phyloP scores from a whole-genome alignment of 2,329 filamentous ascomycete species.

The Emmonsiellopsis sp. region DNA sequence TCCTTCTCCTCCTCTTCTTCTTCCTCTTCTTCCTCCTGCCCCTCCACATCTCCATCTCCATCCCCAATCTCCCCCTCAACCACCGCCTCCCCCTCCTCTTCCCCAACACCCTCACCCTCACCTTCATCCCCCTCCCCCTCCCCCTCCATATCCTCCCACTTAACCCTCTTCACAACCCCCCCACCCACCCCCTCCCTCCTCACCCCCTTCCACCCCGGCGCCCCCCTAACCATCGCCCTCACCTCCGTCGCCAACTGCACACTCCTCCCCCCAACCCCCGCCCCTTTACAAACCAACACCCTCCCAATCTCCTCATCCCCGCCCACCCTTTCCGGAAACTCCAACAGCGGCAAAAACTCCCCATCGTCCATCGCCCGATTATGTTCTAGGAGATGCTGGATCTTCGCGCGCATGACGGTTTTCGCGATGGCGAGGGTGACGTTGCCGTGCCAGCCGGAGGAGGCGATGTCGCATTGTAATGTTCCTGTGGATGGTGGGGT shows the following conservation, averaged over 20 bases:
- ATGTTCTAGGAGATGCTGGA: constrained; percentile 53
- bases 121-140: constrained; percentile 4
- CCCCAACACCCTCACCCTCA: constrained; percentile 5
- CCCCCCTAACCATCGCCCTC: constrained; percentile 24
- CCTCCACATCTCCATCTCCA: constrained; percentile 7
- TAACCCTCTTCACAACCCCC: constrained; percentile 24
- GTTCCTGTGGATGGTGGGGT: constrained; percentile 42
- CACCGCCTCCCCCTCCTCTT: constrained; percentile 6
- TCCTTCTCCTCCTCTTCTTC: constrained; percentile 18
- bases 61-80: constrained; percentile 17
- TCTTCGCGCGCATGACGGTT: constrained; percentile 79
- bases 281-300: constrained; percentile 17
- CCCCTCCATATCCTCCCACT: constrained; percentile 18
- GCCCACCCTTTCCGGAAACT: constrained; percentile 28
- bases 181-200: background rate
- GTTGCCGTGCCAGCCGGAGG: constrained; percentile 76
- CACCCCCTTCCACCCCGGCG: constrained; percentile 21
- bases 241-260: constrained; percentile 28
- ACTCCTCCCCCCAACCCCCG: constrained; percentile 12
- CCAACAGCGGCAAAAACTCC: constrained; percentile 28
- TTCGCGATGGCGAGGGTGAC: constrained; percentile 77
- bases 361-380: constrained; percentile 18
- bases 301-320: constrained; percentile 11
- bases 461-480: constrained; percentile 44
- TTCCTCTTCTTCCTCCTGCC: constrained; percentile 13